Evolutionary conservation across 2,329 filamentous ascomycete species (phyloP), one percentile per base, ranked within the genome.

Genomic region (Aspergillus hiratsukae): DNA sequence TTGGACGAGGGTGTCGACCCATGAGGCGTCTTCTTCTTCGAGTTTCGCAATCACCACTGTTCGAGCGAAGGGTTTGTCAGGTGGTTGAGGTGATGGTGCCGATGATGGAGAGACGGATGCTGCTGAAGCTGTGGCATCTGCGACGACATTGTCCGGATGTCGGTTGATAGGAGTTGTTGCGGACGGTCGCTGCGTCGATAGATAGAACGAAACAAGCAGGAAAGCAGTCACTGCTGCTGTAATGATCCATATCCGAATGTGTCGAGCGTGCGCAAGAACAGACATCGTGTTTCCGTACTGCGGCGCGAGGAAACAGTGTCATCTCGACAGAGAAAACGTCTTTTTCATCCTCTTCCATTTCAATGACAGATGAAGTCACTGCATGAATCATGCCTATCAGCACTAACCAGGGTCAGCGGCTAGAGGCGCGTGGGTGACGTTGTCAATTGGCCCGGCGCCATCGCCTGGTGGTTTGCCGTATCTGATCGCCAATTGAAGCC

Each of bases 21-120:
- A 58, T 21, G 28, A n/a, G 10, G 56, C 55, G 35, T 58, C 56
- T 19, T 51, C 56, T 14, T 46, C 48, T 14, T 58, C 52, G 3
- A 48, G 21, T 46, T 51, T 48, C 4, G 56, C 52, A 31, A 58
- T 27, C 5, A 58, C 52, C 7, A 58, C 49, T 9, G 56, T 55
- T 25, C 50, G 41, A 14, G 48, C 46, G 19, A 8, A 17, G 29
- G 19, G 29, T 23, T 27, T 25, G 40, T 41, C 40, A 23, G 3
- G 11, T 51, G 31, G 49, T 4, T 51, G 49, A 23, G 35, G 19
- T 29, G 25, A 25, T 35, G 41, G 27, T 41, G 25, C 19, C n/a
- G 25, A 27, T 14, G 25, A 28, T 10, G 40, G 14, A 31, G 5
- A 43, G 43, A 3, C 37, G 6, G 37, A n/a, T n/a, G 17, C 37